Base-by-base conservation (phyloP, 257 asterid genomes). In the Plectranthus barbatus region DNA sequence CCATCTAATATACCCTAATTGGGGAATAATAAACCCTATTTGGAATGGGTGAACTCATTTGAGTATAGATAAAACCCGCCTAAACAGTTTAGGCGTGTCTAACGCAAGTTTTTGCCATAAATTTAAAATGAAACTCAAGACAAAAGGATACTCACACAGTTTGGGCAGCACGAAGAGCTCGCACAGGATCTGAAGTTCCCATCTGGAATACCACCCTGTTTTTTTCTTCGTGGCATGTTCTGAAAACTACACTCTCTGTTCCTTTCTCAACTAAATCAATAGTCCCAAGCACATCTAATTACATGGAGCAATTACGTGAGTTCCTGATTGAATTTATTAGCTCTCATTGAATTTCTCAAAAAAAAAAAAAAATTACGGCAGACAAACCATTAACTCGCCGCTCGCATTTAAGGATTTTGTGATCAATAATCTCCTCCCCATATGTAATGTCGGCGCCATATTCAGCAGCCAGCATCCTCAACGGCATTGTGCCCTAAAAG, bases 341-440 rank as follows among this genome's bases (percentile, higher is more conserved):
- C 41, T 36, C 47, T 31, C 57, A 15, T 13, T 54, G 14, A 24
- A n/a, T 5, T 18, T 46, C 33, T 9, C 17, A 34, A 47, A 23
- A 14, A 0, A 21, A 46, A 11, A 46, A 6, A 56, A 37, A n/a
- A 37, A 63, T 49, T 48, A n/a, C 26, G 6, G 40, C 40, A 52
- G 26, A 52, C 62, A 66, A 54, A 67, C 95, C 92, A 70, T 91
- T 91, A 60, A 84, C 45, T 55, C 82, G 78, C 6, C 95, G 84
- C 55, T 88, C 95, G 64, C 98, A 88, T 83, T 88, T 91, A 72
- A 91, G 79, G 59, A 91, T 62, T 64, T 86, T 91, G 75, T 86
- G 98, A 65, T 91, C 98, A 68, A 91, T 91, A 75, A 91, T 88
- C 82, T 91, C 98, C 79, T 91, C 98, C 11, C 94, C 92, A 6